Evolutionary conservation across 2,329 filamentous ascomycete genomes (phyloP).

Genomic region (Metarhizium robertsii): DNA sequence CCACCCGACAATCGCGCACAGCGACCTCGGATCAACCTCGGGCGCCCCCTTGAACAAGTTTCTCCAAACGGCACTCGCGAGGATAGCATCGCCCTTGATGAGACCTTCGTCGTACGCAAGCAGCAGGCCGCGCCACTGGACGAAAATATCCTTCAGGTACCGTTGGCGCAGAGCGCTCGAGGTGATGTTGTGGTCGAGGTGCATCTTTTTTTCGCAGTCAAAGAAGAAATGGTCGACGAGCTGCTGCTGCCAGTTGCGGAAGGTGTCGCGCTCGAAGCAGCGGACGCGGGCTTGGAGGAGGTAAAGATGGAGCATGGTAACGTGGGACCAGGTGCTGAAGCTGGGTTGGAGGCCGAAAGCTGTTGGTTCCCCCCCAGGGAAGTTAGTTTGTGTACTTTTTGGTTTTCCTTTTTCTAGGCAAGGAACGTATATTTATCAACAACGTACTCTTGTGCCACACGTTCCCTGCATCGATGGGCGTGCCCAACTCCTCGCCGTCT

Average conservation of each 20-base stretch:
- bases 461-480: slow-evolving; percentile 19
- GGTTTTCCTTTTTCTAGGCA: not conserved
- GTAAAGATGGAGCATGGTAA: slow-evolving; percentile 96
- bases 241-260: slow-evolving; percentile 76
- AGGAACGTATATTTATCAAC: slow-evolving; percentile 3
- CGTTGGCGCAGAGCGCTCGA: slow-evolving; percentile 50
- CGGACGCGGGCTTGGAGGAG: slow-evolving; percentile 76
- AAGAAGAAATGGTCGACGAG: slow-evolving; percentile 94
- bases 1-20: slow-evolving; percentile 48
- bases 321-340: slow-evolving; percentile 92
- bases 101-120: slow-evolving; percentile 79
- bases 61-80: slow-evolving; percentile 81
- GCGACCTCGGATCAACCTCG: slow-evolving; percentile 38
- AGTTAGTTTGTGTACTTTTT: not conserved
- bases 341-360: slow-evolving; percentile 73
- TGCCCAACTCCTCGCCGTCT: slow-evolving; percentile 74
- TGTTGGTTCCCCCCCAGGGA: slow-evolving; percentile 25
- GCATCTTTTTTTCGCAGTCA: slow-evolving; percentile 77
- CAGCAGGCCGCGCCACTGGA: slow-evolving; percentile 83
- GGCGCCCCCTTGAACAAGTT: slow-evolving; percentile 74
- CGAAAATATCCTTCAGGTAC: slow-evolving; percentile 79
- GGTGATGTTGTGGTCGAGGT: slow-evolving; percentile 63
- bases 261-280: slow-evolving; percentile 59
- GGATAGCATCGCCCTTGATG: slow-evolving; percentile 64
- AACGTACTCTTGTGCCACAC: slow-evolving; percentile 68